Evolutionary conservation across 176 grass and related monocot species (phyloP), one percentile per base, ranked within the genome.

Genomic region (Thalia dealbata): DNA sequence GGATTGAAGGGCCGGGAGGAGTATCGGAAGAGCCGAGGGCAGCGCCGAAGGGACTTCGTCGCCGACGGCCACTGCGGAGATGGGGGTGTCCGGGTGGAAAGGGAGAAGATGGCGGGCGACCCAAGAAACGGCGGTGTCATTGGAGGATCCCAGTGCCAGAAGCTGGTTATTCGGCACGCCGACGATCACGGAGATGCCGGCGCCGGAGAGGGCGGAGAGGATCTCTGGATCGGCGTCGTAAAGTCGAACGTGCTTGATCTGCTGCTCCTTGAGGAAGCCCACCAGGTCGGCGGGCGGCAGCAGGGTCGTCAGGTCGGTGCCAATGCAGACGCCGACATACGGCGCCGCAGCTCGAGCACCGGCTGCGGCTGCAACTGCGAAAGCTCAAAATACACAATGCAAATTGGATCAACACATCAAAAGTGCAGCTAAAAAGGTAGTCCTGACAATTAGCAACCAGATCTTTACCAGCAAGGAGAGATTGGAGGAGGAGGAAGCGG

Each of bases 141-240:
- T 73, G 55, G 95, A 99, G 13, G 95, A 91, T 0, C 90, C 95
- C n/a, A 99, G 81, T 15, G 95, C 95, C 32, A 99, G 81, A 72
- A 99, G 83, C 83, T 99, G 84, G 67, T 88, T 79, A 72, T 99
- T 99, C 24, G 95, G 95, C 42, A 99, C 95, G 0, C 95, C 90
- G 15, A 99, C 85, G 76, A 91, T 75, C 44, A 85, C 95, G 65
- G 72, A 82, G 50, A 73, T 81, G 27, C 90, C 85, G 14, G 95
- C 73, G 14, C 78, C 72, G 0, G 83, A 74, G 29, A 99, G 83
- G 67, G 95, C 85, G 18, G 87, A 75, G 16, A 99, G 87, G 19
- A 99, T 59, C 26, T 82, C 77, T 29, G 81, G 45, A 76, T 99
- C 90, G 24, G 95, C 85, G 66, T 93, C 90, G 85, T 93, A 99